phyloP scores from a whole-genome alignment of 768 basidiomycete species.

The Hemileccinum rubropunctum region DNA sequence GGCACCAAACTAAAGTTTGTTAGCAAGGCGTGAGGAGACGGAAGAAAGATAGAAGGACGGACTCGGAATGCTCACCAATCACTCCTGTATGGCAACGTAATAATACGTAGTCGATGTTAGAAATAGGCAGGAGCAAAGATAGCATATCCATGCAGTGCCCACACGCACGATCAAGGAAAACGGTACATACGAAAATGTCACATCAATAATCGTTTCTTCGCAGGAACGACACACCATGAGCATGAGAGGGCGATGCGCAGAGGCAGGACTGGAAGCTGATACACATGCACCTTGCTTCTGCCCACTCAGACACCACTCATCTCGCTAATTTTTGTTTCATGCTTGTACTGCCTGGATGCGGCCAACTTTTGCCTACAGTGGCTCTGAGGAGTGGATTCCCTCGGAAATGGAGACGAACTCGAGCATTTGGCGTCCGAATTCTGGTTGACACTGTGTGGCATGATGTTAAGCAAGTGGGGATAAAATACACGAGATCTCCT shows the following conservation, averaged over 20 bases:
- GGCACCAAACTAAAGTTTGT: constrained; percentile 22
- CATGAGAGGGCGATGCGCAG: constrained; percentile 22
- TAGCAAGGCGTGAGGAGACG: constrained; percentile 1
- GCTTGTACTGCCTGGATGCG: constrained; percentile 15
- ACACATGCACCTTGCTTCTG: constrained; percentile 25
- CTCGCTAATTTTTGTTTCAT: constrained; percentile 18
- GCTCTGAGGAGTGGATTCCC: constrained; percentile 3
- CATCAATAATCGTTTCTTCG: constrained; percentile 15
- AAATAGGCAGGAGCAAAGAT: constrained; percentile 24
- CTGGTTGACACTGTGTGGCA: neutral
- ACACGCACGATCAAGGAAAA: constrained; percentile 11
- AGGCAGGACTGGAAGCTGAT: constrained; percentile 26
- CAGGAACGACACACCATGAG: constrained; percentile 13
- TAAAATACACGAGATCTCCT: constrained; percentile 3
- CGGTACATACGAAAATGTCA: constrained; percentile 10
- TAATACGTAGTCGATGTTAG: constrained; percentile 10
- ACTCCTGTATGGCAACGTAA: constrained; percentile 25
- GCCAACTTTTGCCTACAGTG: constrained; percentile 1
- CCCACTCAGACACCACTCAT: constrained; percentile 29
- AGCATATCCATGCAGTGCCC: constrained; percentile 20
- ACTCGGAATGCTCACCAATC: constrained; percentile 5
- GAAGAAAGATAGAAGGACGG: constrained; percentile 12
- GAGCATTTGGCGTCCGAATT: neutral
- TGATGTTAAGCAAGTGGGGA: constrained; percentile 1
- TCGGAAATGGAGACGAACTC: constrained; percentile 21